A percentile compares a stretch with the other conserved stretches of the same genome.
phyloP scores from a whole-genome alignment of 768 basidiomycete species.

The Exidia glandulosa region DNA sequence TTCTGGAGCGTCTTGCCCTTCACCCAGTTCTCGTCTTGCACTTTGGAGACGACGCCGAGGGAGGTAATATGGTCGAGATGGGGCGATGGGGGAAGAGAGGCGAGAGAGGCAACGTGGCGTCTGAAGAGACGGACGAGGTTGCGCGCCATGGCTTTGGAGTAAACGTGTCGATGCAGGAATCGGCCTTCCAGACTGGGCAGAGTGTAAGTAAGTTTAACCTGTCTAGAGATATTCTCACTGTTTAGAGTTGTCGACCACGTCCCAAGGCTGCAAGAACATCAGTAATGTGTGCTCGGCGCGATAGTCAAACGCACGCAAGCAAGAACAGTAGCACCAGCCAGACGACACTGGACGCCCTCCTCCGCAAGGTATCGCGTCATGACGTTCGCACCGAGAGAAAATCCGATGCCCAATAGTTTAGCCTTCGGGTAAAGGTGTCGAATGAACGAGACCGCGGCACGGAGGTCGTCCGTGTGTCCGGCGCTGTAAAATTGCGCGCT shows the following conservation, averaged over 20 bases:
- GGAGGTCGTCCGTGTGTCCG: constrained; percentile 81
- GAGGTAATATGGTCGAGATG: neutral
- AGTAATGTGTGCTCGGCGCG: constrained; percentile 5
- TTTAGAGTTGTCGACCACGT: constrained; percentile 26
- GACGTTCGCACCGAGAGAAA: constrained; percentile 89
- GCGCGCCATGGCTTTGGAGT: constrained; percentile 68
- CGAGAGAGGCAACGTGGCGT: constrained; percentile 38
- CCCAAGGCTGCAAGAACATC: constrained; percentile 35
- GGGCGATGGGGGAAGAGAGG: neutral
- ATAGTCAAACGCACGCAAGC: constrained; percentile 50
- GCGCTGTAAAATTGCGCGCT: constrained; percentile 78
- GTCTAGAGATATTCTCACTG: constrained; percentile 15
- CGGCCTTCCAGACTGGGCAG: constrained; percentile 38
- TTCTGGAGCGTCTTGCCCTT: constrained; percentile 43
- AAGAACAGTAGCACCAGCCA: constrained; percentile 56
- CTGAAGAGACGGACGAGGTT: constrained; percentile 50
- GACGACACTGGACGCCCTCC: constrained; percentile 53
- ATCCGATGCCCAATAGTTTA: constrained; percentile 77
- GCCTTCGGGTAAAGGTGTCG: constrained; percentile 63
- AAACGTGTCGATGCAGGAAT: constrained; percentile 50
- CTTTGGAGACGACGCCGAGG: neutral
- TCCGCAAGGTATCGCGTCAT: constrained; percentile 83
- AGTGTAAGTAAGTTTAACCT: neutral
- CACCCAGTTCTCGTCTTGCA: neutral
- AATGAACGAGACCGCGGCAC: constrained; percentile 70